Conservation (phyloP, 495 filamentous ascomycete genomes). For the Usnea hakonensis region DNA sequence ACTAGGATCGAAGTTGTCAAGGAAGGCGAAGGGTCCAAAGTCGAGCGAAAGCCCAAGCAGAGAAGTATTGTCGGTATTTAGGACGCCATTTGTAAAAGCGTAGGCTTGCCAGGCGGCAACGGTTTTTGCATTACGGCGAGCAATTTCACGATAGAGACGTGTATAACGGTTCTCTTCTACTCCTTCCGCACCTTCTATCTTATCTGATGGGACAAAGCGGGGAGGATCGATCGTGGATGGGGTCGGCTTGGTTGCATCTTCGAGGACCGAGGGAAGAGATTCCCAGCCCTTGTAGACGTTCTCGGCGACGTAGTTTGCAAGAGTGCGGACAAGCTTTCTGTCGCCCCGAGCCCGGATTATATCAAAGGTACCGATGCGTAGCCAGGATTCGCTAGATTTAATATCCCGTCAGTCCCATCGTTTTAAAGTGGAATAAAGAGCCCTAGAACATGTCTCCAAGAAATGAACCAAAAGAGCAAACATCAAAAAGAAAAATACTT, state of each 20-base stretch:
- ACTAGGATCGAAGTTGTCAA: slow-evolving; percentile 87
- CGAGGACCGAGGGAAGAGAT: slow-evolving; percentile 53
- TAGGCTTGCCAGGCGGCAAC: slow-evolving; percentile 95
- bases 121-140: slow-evolving; percentile 74
- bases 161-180: slow-evolving; percentile 77
- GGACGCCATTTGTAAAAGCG: slow-evolving; percentile 94
- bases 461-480: background rate
- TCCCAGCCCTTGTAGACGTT: slow-evolving; percentile 82
- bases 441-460: background rate
- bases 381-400: slow-evolving; percentile 52
- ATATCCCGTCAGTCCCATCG: background rate
- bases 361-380: slow-evolving; percentile 93
- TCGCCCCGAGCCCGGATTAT: slow-evolving; percentile 75
- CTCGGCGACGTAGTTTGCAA: slow-evolving; percentile 77
- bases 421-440: background rate
- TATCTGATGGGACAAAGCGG: slow-evolving; percentile 46
- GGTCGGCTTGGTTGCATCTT: slow-evolving; percentile 36
- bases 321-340: slow-evolving; percentile 56
- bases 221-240: slow-evolving; percentile 33
- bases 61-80: slow-evolving; percentile 95
- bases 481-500: background rate
- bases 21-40: slow-evolving; percentile 92
- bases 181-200: slow-evolving; percentile 54
- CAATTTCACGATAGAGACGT: slow-evolving; percentile 80
- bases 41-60: slow-evolving; percentile 83